Base-by-base conservation (phyloP, 1,139 yeast species). In the Debaryomycetaceae sp. region DNA sequence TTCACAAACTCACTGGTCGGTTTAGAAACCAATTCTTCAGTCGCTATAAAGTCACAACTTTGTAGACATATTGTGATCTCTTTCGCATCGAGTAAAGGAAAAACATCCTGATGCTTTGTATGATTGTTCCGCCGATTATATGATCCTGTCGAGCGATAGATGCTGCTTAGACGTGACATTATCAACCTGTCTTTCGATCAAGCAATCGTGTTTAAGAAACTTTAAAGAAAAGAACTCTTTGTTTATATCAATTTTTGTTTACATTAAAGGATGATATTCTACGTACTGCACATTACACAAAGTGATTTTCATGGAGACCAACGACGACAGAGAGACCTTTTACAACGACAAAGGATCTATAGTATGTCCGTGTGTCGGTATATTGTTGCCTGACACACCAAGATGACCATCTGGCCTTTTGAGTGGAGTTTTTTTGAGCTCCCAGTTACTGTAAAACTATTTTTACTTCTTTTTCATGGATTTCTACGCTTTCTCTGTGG, bases 1-100 rank as follows among this genome's bases (percentile, higher is more conserved):
- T 73, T 75, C 44, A 85, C 75, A 51, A 78, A 85, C 34, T 75
- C 76, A 13, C 82, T 69, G 1, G 87, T 77, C 6, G 96, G 96
- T 48, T 74, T 80, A 17, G 68, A 53, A 3, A 87, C 68, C 45
- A 77, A 71, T 29, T 83, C 88, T 49, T 82, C 89, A 15, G 78
- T 72, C 0, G 82, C 84, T 11, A 68, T 58, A 38, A 85, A 78
- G 43, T 81, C 85, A 55, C 86, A 81, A 43, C 79, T 77, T 44
- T 78, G 80, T 28, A 85, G 61, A 52, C 87, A 81, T 11, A 71
- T 63, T 1, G 81, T 74, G 22, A 86, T 70, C 54, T 87, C 95
- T 34, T 75, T 66, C 28, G 75, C 59, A 36, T 83, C 89, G 26
- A 87, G 68, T 7, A 85, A 56, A 0, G 95, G 95, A 55, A 87